phyloP scores from a whole-genome alignment of 2,329 filamentous ascomycete genomes.

The Dendryphion nanum region DNA sequence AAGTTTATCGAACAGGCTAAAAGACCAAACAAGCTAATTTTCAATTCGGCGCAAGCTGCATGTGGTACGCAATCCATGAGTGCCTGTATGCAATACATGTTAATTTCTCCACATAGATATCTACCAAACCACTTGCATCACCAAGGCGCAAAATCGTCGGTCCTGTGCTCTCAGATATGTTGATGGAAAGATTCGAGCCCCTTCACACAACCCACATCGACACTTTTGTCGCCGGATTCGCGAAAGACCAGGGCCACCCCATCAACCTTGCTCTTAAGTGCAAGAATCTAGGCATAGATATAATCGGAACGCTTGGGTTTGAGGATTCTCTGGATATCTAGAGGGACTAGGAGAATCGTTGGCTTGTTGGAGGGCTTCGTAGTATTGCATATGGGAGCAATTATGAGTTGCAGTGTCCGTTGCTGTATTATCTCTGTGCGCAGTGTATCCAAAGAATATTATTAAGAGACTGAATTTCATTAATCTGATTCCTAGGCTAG shows the following conservation, averaged over 20 bases:
- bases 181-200: constrained; percentile 40
- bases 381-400: too few species aligned
- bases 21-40: background rate
- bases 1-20: too few species aligned
- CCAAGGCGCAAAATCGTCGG: constrained; percentile 31
- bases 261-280: constrained; percentile 4
- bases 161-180: constrained; percentile 40
- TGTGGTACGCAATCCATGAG: background rate
- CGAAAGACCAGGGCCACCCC: too few species aligned
- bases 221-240: too few species aligned
- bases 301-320: constrained; percentile 41
- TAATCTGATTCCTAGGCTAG: too few species aligned
- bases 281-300: constrained; percentile 29
- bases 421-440: too few species aligned
- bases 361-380: too few species aligned
- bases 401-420: too few species aligned
- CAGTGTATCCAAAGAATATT: too few species aligned
- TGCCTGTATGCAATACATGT: background rate
- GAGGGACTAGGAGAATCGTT: too few species aligned
- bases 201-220: constrained; percentile 35
- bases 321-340: constrained; percentile 29
- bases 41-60: constrained; percentile 22
- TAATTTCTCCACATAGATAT: background rate
- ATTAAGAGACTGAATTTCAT: too few species aligned
- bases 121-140: background rate